A percentile compares a stretch with the other conserved stretches of the same genome.
These are phyloP conservation scores for Angomonas desouzai DNA, from an alignment of 208 protist genomes.

Conservation along the genomic window DNA sequence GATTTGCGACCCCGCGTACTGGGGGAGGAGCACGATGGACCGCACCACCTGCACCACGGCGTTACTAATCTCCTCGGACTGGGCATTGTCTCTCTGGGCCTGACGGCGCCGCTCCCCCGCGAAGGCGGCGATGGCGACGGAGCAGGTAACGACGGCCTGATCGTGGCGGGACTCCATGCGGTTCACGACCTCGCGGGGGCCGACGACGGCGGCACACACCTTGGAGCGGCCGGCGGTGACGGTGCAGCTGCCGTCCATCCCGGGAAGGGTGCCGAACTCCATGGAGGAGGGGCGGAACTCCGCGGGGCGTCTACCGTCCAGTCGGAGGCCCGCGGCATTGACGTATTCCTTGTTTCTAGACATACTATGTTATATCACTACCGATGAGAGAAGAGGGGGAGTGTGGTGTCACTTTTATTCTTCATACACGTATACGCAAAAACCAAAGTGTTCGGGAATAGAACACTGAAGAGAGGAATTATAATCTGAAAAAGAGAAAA, in stretches of 20 bases:
- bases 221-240: conserved; percentile 44
- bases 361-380: too few relatives aligned
- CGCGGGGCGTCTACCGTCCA: conserved; percentile 71
- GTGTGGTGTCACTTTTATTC: too few relatives aligned
- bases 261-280: conserved; percentile 60
- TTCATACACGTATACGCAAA: too few relatives aligned
- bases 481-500: neutral
- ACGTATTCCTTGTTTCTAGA: conserved; percentile 82
- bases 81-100: conserved; percentile 43
- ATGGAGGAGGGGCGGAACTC: conserved; percentile 57
- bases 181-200: conserved; percentile 57
- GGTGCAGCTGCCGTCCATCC: conserved; percentile 75
- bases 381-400: too few relatives aligned
- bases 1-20: conserved; percentile 88
- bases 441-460: neutral
- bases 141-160: conserved; percentile 71
- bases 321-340: conserved; percentile 68
- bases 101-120: conserved; percentile 61
- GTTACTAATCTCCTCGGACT: conserved; percentile 74
- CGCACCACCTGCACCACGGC: conserved; percentile 68
- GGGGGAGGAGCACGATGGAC: conserved; percentile 66
- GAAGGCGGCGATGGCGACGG: conserved; percentile 78
- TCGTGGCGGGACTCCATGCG: conserved; percentile 55
- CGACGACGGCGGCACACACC: conserved; percentile 71
- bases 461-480: neutral